Base-by-base conservation (phyloP, 2,329 filamentous ascomycete species). In the Ampelomyces quisqualis region DNA sequence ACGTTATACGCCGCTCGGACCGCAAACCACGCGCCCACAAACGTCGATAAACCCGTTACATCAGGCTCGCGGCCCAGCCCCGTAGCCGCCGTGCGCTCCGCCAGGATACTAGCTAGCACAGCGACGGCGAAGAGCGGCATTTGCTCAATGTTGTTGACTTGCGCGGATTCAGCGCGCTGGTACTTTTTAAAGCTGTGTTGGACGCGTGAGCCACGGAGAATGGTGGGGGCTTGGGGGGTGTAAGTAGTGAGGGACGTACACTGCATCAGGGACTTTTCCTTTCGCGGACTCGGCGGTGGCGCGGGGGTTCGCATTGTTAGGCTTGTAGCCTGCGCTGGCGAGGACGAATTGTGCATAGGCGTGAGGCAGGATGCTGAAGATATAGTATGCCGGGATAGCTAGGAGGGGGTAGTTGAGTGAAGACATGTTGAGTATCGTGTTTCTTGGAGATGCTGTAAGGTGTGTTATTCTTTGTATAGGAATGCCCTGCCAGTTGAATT, bases 271-370 rank as follows among this genome's bases (percentile, higher is more conserved):
- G 3, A 60, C 57, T 27, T 60, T 60, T 28, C 57, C 57, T 15
- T 57, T 45, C 1, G 59, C 47, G n/a, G 49, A 40, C 1, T 42
- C 35, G 57, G 52, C 2, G 55, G 47, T 2, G 53, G n/a, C 1
- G 55, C 52, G 11, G 15, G 57, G 56, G 22, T 59, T 60, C 11
- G 57, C 47, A 27, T 59, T 60, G 49, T 60, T 57, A 27, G 51
- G 11, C 20, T 57, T 47, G 49, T 58, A 59, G 15, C 57, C 57
- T 7, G 35, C 22, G 1, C 45, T 29, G 3, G 31, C 11, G 18
- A 60, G 56, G 8, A 58, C 28, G 17, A 14, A 29, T 18, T 31
- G 20, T 2, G 57, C 50, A 24, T 60, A 60, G 8, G 43, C 27
- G 36, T 60, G 57, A 2, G 57, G 57, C 2, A 49, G 7, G 14